These are phyloP conservation scores for Neonectria faginata DNA, from an alignment of 2,329 filamentous ascomycete species.

Conservation along the genomic window DNA sequence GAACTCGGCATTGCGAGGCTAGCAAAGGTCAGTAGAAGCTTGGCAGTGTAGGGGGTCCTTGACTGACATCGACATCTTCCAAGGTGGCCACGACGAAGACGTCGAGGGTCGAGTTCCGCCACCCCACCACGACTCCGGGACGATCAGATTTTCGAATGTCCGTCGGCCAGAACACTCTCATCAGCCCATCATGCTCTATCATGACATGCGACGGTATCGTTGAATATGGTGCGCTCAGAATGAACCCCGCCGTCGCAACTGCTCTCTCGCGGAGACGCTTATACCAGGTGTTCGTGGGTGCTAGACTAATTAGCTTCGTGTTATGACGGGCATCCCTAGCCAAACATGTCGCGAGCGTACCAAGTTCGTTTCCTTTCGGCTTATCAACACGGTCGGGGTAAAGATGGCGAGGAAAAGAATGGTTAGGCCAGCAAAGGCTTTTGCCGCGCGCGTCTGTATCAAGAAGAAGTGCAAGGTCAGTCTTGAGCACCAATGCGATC, in stretches of 20 bases:
- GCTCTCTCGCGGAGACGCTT: constrained; percentile 94
- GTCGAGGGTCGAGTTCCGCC: constrained; percentile 92
- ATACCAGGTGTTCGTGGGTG: constrained; percentile 83
- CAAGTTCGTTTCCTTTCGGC: constrained; percentile 80
- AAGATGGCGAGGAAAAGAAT: constrained; percentile 86
- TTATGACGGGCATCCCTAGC: neutral
- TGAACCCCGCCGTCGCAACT: constrained; percentile 91
- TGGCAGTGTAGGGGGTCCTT: neutral
- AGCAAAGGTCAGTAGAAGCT: constrained; percentile 42
- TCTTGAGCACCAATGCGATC: neutral
- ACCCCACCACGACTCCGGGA: constrained; percentile 91
- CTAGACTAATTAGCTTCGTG: constrained; percentile 58
- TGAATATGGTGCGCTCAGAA: constrained; percentile 70
- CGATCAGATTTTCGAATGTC: constrained; percentile 79
- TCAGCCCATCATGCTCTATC: constrained; percentile 85
- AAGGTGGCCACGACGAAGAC: constrained; percentile 90
- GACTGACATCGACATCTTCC: constrained; percentile 86
- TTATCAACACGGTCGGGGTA: constrained; percentile 85
- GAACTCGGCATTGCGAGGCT: constrained; percentile 86
- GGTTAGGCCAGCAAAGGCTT: constrained; percentile 86
- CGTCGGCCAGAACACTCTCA: constrained; percentile 98
- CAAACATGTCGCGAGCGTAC: constrained; percentile 62
- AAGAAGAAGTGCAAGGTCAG: constrained; percentile 15
- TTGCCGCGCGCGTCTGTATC: constrained; percentile 80
- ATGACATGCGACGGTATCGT: constrained; percentile 61